Evolutionary conservation across 441 rosid genomes (phyloP), one percentile per base, ranked within the genome.

Genomic region (Mallotus japonicus): DNA sequence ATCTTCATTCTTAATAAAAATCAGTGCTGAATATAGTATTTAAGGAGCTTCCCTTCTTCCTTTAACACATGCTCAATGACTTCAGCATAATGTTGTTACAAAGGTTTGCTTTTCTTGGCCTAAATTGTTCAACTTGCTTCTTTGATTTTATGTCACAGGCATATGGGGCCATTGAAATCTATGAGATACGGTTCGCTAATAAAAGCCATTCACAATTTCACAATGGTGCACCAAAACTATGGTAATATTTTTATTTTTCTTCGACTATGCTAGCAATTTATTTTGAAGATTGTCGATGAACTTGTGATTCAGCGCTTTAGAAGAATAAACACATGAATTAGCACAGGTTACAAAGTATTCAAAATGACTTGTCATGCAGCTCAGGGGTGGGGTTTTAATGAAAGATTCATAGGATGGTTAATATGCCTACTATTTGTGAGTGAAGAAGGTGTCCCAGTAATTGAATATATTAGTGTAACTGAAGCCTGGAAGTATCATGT

Each of bases 101-200:
- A 10, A 32, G 11, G 3, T 57, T 49, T 53, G 22, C 17, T 50
- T 71, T 62, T 13, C 37, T 2, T 37, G 63, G 66, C 32, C 76
- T 78, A 19, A 71, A 46, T 46, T 66, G 54, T 58, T 50, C 10
- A 42, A 5, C 10, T n/a, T 62, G 5, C 13, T 4, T 4, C 12
- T 70, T 22, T n/a, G 60, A 16, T 73, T 80, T 67, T 32, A 68
- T 79, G 70, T 70, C 69, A 61, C 82, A 95, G 97, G 65, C 94
- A 91, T 67, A 90, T 90, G 96, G 94, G 99, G 69, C 70, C 96
- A n/a, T 77, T 92, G 84, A 84, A 85, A 77, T 84, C 88, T 70
- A 82, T 84, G 91, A 87, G 76, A 67, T 77, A 83, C 22, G 97
- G 96, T 71, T 85, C 88, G 47, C 84, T 92, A 5, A 40, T 85